These are phyloP conservation scores for Saussurea involucrata DNA, from an alignment of 129 eudicot genomes.

Conservation along the genomic window DNA sequence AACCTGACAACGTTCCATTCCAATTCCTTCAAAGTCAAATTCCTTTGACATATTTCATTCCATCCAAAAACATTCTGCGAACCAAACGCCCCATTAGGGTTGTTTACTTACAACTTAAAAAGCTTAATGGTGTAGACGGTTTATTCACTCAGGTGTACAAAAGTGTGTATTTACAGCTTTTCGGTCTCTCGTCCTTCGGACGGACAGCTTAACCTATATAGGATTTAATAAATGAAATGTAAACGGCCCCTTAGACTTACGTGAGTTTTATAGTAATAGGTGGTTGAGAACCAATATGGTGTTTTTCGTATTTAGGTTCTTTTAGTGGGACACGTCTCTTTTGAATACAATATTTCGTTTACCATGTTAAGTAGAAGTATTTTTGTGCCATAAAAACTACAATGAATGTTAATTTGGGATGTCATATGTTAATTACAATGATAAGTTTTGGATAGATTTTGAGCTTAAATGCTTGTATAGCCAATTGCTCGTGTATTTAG, in stretches of 20 bases:
- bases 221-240: too few species aligned
- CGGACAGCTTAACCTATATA: too few species aligned
- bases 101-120: too few species aligned
- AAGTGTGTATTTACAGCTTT: too few species aligned
- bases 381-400: background rate
- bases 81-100: too few species aligned
- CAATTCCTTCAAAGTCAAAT: too few species aligned
- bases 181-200: too few species aligned
- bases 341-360: background rate
- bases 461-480: background rate
- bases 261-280: background rate
- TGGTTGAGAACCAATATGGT: background rate
- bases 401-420: background rate
- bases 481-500: conserved; percentile 12
- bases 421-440: background rate
- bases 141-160: too few species aligned
- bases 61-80: too few species aligned
- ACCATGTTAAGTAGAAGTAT: background rate
- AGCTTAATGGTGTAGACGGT: too few species aligned
- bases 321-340: background rate
- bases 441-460: background rate
- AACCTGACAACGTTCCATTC: too few species aligned
- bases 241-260: background rate
- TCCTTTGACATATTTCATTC: too few species aligned
- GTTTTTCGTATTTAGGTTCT: background rate